Evolutionary conservation across 768 basidiomycete species (phyloP).

Genomic region (Grammothele lineata): DNA sequence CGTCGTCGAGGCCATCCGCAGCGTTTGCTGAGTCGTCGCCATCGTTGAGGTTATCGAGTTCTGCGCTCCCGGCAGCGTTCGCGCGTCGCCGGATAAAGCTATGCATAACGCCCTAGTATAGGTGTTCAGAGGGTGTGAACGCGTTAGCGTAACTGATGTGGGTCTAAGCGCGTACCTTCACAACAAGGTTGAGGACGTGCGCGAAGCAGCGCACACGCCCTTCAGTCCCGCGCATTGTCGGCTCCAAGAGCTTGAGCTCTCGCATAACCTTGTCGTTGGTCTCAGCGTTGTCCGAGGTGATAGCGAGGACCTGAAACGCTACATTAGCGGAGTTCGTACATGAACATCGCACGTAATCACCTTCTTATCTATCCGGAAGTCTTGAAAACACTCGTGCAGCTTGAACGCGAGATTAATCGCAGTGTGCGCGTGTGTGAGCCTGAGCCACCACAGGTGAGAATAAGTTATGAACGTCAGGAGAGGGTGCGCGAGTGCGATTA

Average conservation of each 20-base stretch:
- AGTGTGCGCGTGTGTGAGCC: background rate
- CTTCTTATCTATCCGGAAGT: background rate
- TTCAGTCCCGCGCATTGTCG: background rate
- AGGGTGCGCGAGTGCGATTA: too few species aligned
- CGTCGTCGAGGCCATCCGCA: background rate
- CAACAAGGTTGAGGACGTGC: constrained; percentile 3
- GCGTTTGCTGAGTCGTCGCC: background rate
- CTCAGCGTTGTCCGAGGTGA: background rate
- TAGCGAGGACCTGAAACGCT: background rate
- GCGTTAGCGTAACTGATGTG: too few species aligned
- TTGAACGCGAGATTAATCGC: background rate
- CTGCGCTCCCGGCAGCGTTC: too few species aligned
- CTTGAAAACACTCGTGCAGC: background rate
- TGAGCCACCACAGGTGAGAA: background rate
- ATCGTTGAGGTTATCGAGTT: too few species aligned
- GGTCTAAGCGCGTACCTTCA: constrained; percentile 3
- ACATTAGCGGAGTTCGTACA: too few species aligned
- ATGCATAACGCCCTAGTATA: constrained; percentile 3
- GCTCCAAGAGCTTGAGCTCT: background rate
- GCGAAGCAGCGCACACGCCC: background rate
- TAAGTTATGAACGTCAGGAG: background rate
- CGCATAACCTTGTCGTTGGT: background rate
- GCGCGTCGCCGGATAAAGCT: background rate
- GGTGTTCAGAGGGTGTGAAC: too few species aligned
- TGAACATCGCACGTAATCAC: background rate